Base-by-base conservation (phyloP, 495 filamentous ascomycete genomes). In the Xylaria venustula region DNA sequence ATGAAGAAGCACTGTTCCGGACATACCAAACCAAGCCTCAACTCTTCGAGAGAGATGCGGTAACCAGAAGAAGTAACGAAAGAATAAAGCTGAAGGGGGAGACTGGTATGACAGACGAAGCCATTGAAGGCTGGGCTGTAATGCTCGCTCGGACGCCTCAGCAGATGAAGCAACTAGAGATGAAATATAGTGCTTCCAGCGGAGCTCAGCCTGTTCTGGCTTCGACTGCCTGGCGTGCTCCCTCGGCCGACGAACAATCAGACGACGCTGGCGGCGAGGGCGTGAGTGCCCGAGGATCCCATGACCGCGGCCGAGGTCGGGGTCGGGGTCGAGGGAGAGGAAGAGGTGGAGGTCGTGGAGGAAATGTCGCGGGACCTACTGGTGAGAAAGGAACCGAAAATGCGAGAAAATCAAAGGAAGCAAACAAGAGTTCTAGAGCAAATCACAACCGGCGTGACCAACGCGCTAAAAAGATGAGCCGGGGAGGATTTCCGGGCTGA, bases 21-120 rank as follows among this genome's bases (percentile, higher is more conserved):
- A 79, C 85, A 0, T 95, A 87, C 69, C 84, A 85, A 60, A 71
- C 81, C 7, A 80, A 75, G 9, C 82, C 87, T 0, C 83, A 79
- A 0, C 63, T 85, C 0, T 97, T 97, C 65, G 80, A 73, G 2
- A 83, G 93, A 7, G 89, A 90, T 56, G 78, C 85, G 0, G 78
- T 76, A 7, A 90, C 90, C 3, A 80, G 92, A 53, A 78, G 89
- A 58, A 78, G 87, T 0, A 76, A 82, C 36, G 74, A 82, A 2
- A 76, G 94, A 52, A 73, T 67, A 6, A 75, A 77, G n/a, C 73
- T 98, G 41, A 90, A 87, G 65, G 80, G 80, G 15, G 87, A 90
- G 63, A 96, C 91, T 11, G 88, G 86, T 8, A 89, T 95, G 90
- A 94, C 90, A 1, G 93, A 98, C 63, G 94, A 98, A 71, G 88